Evolutionary conservation across 2,329 filamentous ascomycete species (phyloP).

Genomic region (Coniochaeta prunicola): DNA sequence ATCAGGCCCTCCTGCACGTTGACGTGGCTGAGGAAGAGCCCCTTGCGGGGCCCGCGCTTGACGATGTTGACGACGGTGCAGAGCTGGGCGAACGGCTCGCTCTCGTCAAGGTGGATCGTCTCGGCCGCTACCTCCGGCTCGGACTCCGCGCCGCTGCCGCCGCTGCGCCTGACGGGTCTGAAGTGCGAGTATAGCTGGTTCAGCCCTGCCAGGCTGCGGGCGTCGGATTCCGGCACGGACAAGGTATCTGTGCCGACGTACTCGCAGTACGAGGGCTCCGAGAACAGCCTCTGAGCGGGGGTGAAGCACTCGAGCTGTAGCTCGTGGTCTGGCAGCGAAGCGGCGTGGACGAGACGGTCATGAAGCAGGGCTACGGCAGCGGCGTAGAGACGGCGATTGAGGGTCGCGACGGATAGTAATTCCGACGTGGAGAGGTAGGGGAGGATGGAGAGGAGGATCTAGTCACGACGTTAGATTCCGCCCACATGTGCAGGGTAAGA

Average conservation of each 20-base stretch:
- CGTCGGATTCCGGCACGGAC: constrained; percentile 19
- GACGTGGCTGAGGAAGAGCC: constrained; percentile 56
- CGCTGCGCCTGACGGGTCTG: constrained; percentile 40
- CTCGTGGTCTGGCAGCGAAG: constrained; percentile 52
- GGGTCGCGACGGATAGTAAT: constrained; percentile 17
- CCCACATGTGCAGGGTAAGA: background rate
- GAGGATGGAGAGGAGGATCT: constrained; percentile 25
- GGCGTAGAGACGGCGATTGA: constrained; percentile 23
- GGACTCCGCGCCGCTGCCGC: constrained; percentile 24
- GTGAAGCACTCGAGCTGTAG: constrained; percentile 75
- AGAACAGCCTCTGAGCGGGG: constrained; percentile 59
- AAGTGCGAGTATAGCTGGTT: constrained; percentile 63
- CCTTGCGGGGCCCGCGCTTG: constrained; percentile 52
- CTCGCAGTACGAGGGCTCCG: constrained; percentile 60
- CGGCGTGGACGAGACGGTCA: constrained; percentile 32
- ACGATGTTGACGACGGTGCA: constrained; percentile 63
- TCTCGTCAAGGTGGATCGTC: constrained; percentile 57
- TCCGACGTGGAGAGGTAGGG: constrained; percentile 16
- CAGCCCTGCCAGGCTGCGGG: constrained; percentile 30
- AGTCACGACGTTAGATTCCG: background rate
- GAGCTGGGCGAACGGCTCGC: constrained; percentile 69
- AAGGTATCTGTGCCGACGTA: constrained; percentile 59
- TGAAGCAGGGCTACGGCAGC: constrained; percentile 19
- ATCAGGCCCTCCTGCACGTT: constrained; percentile 62
- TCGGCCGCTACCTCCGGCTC: constrained; percentile 36